A percentile compares a stretch with the other conserved stretches of the same genome.
These are phyloP conservation scores for Suillus americanus DNA, from an alignment of 768 basidiomycete genomes.

Conservation along the genomic window DNA sequence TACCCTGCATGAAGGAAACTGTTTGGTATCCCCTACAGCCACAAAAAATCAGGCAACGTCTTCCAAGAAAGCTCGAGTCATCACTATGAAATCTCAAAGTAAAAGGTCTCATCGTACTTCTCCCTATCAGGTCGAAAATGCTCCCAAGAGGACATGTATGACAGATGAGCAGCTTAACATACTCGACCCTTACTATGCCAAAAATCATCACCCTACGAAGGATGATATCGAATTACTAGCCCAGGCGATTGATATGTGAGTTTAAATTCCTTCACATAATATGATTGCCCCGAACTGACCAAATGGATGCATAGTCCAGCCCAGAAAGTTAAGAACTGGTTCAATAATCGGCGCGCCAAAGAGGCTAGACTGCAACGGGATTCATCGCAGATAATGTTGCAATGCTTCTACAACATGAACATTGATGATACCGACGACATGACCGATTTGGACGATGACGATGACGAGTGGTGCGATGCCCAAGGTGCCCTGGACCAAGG, in stretches of 20 bases:
- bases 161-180: not conserved
- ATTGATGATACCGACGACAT: not conserved
- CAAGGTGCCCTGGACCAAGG: not conserved
- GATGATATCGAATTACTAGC: not conserved
- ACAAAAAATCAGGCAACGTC: not conserved
- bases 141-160: conserved; percentile 1
- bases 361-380: not conserved
- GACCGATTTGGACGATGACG: not conserved
- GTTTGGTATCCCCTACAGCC: not conserved
- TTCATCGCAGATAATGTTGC: not conserved
- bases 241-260: not conserved
- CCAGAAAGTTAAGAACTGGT: not conserved
- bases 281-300: not conserved
- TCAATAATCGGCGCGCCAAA: conserved; percentile 5
- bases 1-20: not conserved
- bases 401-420: not conserved
- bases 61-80: not conserved
- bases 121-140: not conserved
- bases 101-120: not conserved
- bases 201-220: not conserved
- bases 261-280: not conserved
- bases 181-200: not conserved
- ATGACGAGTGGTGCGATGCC: not conserved
- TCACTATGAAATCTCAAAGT: not conserved
- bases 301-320: not conserved